Evolutionary conservation across 2,329 filamentous ascomycete species (phyloP).

Genomic region (Claviceps maximensis): DNA sequence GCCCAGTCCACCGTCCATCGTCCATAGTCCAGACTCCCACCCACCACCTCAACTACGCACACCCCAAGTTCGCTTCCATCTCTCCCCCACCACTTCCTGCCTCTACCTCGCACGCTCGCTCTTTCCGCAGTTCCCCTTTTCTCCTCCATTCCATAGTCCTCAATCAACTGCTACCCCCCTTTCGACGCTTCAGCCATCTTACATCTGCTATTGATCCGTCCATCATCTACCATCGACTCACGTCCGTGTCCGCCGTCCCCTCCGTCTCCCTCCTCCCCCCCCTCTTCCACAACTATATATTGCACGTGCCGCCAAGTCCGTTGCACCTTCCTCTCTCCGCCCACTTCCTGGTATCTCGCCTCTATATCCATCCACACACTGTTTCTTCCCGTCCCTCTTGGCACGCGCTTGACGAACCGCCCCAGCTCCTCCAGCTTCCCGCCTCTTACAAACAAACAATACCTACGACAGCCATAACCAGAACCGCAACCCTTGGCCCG

Average conservation of each 20-base stretch:
- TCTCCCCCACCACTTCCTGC: background rate
- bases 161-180: background rate
- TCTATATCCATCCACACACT: background rate
- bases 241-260: background rate
- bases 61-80: background rate
- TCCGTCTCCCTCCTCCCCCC: background rate
- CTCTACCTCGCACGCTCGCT: background rate
- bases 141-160: background rate
- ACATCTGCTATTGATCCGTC: background rate
- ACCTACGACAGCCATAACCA: background rate
- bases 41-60: background rate
- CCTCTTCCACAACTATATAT: conserved; percentile 1
- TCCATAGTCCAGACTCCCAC: background rate
- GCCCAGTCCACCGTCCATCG: too few relatives aligned
- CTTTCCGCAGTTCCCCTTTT: background rate
- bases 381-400: background rate
- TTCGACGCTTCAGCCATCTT: background rate
- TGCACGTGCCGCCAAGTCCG: background rate
- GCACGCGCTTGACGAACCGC: background rate
- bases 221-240: background rate
- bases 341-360: background rate
- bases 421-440: background rate
- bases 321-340: background rate
- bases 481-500: too few relatives aligned
- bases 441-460: too few relatives aligned